Evolutionary conservation across 2,329 filamentous ascomycete genomes (phyloP).

Genomic region (Falciphora oryzae): DNA sequence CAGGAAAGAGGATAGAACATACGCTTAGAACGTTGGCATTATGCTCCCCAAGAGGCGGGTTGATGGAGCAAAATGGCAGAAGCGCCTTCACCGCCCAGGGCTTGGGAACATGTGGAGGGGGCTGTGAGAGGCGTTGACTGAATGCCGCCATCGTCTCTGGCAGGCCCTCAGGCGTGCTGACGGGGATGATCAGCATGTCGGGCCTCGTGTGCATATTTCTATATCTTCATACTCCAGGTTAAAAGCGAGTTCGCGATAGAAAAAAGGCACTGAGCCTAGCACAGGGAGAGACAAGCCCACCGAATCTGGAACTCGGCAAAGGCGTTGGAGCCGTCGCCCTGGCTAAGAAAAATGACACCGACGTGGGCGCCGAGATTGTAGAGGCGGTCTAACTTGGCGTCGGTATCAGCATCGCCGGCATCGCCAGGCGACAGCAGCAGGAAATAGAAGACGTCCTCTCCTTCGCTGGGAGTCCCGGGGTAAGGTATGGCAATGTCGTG

Average conservation of each 20-base stretch:
- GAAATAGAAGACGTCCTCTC: slow-evolving; percentile 26
- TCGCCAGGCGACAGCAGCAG: slow-evolving; percentile 36
- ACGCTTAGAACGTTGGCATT: slow-evolving; percentile 4
- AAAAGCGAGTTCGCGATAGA: background rate
- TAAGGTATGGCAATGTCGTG: slow-evolving; percentile 42
- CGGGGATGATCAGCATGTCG: slow-evolving; percentile 36
- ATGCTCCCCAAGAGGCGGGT: slow-evolving; percentile 6
- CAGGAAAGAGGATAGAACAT: background rate
- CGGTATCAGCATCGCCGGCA: slow-evolving; percentile 22
- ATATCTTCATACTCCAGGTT: background rate
- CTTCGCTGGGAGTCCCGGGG: slow-evolving; percentile 8
- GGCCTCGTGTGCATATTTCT: slow-evolving; percentile 4
- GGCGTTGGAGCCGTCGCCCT: slow-evolving; percentile 17
- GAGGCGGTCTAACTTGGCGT: slow-evolving; percentile 34
- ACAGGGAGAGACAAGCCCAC: slow-evolving; percentile 20
- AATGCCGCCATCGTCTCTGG: slow-evolving; percentile 33
- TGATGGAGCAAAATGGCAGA: slow-evolving; percentile 8
- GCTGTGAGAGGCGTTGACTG: slow-evolving; percentile 12
- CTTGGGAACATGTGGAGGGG: background rate
- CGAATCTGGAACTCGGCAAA: slow-evolving; percentile 39
- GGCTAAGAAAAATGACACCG: slow-evolving; percentile 38
- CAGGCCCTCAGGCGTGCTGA: slow-evolving; percentile 30
- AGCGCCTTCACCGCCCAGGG: background rate
- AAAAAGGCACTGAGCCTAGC: too few species aligned
- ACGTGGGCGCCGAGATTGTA: slow-evolving; percentile 30